Percentiles rank a stretch among this genome's conserved stretches.
Evolutionary conservation across 306 rosid genomes (phyloP).

Genomic region (Trifolium repens): DNA sequence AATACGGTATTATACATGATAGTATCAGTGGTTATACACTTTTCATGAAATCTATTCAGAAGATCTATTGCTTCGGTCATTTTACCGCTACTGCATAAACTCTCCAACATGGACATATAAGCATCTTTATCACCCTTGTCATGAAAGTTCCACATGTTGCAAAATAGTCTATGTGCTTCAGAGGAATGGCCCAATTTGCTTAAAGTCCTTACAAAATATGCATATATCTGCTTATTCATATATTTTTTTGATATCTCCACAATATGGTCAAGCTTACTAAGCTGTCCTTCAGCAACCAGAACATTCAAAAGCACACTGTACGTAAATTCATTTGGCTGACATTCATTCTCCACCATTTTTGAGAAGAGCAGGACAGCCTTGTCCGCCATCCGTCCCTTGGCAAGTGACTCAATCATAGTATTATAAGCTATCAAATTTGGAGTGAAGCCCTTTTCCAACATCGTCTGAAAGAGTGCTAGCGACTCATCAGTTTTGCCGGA

Average conservation of each 20-base stretch:
- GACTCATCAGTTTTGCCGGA: constrained; percentile 64
- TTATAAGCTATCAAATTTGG: constrained; percentile 73
- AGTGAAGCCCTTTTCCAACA: constrained; percentile 68
- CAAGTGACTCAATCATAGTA: constrained; percentile 84
- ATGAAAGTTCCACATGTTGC: constrained; percentile 89
- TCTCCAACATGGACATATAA: constrained; percentile 82
- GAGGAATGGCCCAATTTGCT: constrained; percentile 78
- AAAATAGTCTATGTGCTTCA: constrained; percentile 90
- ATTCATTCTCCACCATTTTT: constrained; percentile 76
- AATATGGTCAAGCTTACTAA: constrained; percentile 67
- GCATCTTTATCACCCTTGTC: constrained; percentile 79
- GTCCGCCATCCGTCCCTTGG: constrained; percentile 76
- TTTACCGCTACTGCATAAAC: constrained; percentile 76
- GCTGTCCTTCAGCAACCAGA: constrained; percentile 78
- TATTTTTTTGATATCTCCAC: constrained; percentile 66
- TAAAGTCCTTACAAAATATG: constrained; percentile 75
- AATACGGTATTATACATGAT: constrained; percentile 85
- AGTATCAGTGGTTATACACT: constrained; percentile 69
- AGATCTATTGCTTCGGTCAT: constrained; percentile 82
- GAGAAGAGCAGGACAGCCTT: constrained; percentile 70
- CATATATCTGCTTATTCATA: constrained; percentile 66
- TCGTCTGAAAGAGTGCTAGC: constrained; percentile 61
- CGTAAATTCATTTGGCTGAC: constrained; percentile 86
- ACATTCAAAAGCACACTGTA: constrained; percentile 72
- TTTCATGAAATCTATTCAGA: constrained; percentile 77